These are phyloP conservation scores for Ramaria rubella DNA, from an alignment of 768 basidiomycete genomes.

Conservation along the genomic window DNA sequence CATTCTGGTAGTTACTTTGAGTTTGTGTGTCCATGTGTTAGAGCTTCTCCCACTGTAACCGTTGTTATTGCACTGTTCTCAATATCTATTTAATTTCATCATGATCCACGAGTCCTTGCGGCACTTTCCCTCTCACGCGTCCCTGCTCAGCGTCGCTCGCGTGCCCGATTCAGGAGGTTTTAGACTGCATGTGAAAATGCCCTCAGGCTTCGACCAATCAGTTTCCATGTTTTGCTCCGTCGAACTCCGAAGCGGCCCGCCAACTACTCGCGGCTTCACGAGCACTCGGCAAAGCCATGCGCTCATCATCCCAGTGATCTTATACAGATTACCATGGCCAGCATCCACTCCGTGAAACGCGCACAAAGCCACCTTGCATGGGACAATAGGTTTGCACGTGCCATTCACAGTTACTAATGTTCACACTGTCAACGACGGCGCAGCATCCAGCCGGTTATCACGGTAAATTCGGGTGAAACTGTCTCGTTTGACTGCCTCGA, in stretches of 20 bases:
- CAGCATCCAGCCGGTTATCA: conserved; percentile 48
- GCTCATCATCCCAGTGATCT: not conserved
- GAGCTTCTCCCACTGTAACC: not conserved
- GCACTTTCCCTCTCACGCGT: not conserved
- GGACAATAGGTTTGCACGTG: conserved; percentile 44
- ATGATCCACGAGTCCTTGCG: not conserved
- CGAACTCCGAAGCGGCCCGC: not conserved
- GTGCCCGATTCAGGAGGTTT: not conserved
- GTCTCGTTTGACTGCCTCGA: conserved; percentile 58
- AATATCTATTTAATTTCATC: not conserved
- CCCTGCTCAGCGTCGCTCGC: not conserved
- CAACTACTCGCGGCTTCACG: no score
- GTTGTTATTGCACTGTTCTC: not conserved
- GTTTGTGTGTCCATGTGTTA: not conserved
- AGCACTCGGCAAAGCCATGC: no score
- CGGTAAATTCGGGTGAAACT: conserved; percentile 45
- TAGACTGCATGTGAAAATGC: not conserved
- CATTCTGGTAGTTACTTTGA: not conserved
- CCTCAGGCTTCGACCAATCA: not conserved
- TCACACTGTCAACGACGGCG: not conserved
- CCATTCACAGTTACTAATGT: not conserved
- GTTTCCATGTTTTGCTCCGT: not conserved
- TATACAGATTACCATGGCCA: not conserved
- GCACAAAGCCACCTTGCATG: conserved; percentile 49
- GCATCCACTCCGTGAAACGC: conserved; percentile 48